phyloP scores from a whole-genome alignment of 352 stramenopile species.

The Heterotrichella gracilis region DNA sequence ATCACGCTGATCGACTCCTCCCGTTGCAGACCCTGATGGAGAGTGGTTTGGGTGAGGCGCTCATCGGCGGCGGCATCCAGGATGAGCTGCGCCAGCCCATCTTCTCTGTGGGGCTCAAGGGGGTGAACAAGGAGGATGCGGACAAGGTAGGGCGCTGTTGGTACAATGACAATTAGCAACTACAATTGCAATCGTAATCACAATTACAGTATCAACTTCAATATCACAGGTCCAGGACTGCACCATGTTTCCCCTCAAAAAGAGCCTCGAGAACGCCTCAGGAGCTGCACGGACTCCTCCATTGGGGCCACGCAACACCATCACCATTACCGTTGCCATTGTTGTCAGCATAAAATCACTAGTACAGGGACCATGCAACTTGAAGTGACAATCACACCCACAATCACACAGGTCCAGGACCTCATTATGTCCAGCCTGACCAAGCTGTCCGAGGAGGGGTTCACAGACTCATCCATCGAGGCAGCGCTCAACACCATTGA shows the following conservation, averaged over 20 bases:
- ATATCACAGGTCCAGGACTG: too few species aligned
- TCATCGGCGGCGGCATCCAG: constrained; percentile 12
- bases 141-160: too few species aligned
- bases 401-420: neutral
- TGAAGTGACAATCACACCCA: too few species aligned
- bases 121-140: too few species aligned
- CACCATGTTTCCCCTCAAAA: neutral
- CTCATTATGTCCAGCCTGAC: neutral
- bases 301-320: too few species aligned
- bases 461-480: neutral
- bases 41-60: neutral
- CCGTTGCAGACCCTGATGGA: constrained; percentile 13
- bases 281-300: neutral
- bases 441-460: neutral
- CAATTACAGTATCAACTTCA: too few species aligned
- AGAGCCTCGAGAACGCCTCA: neutral
- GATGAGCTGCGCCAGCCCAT: neutral
- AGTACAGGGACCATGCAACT: too few species aligned
- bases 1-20: too few species aligned
- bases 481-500: constrained; percentile 13
- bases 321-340: too few species aligned
- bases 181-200: too few species aligned
- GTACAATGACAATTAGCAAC: too few species aligned
- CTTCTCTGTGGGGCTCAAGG: constrained; percentile 13
- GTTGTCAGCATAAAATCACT: too few species aligned